These are phyloP conservation scores for Cyclotella distinguenda DNA, from an alignment of 108 stramenopile genomes.

Conservation along the genomic window DNA sequence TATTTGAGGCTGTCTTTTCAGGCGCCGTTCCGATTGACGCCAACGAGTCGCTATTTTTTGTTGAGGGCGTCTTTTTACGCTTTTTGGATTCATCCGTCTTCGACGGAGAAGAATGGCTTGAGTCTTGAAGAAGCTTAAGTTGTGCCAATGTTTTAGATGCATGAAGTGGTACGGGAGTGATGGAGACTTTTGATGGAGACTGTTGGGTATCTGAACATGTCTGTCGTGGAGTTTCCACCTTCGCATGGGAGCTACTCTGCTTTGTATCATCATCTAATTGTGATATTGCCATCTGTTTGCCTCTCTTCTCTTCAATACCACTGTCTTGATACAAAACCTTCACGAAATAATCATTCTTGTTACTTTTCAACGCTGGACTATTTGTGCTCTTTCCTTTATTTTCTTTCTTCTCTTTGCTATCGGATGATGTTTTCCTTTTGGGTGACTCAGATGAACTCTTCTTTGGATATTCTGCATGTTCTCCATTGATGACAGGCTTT, in stretches of 20 bases:
- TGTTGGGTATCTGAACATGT: neutral
- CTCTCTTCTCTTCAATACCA: too few relatives aligned
- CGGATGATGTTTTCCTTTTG: neutral
- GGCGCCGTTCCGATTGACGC: neutral
- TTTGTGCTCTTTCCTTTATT: neutral
- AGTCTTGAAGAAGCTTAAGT: constrained; percentile 7
- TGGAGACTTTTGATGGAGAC: neutral
- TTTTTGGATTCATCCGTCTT: constrained; percentile 15
- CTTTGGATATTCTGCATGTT: neutral
- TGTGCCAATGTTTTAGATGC: constrained; percentile 17
- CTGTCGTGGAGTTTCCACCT: neutral
- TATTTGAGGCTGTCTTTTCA: constrained; percentile 11
- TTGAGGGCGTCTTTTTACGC: constrained; percentile 30
- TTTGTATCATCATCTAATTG: constrained; percentile 12
- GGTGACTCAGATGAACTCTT: neutral
- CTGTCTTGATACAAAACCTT: neutral
- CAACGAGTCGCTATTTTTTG: constrained; percentile 17
- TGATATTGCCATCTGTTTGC: too few relatives aligned
- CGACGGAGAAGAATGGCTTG: constrained; percentile 10
- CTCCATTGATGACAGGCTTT: constrained; percentile 3
- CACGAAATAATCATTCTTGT: neutral
- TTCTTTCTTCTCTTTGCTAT: neutral
- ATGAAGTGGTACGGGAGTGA: neutral
- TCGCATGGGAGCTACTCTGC: neutral
- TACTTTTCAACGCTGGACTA: neutral